Evolutionary conservation across 2,329 filamentous ascomycete genomes (phyloP).

Genomic region (Alternaria incomplexa): DNA sequence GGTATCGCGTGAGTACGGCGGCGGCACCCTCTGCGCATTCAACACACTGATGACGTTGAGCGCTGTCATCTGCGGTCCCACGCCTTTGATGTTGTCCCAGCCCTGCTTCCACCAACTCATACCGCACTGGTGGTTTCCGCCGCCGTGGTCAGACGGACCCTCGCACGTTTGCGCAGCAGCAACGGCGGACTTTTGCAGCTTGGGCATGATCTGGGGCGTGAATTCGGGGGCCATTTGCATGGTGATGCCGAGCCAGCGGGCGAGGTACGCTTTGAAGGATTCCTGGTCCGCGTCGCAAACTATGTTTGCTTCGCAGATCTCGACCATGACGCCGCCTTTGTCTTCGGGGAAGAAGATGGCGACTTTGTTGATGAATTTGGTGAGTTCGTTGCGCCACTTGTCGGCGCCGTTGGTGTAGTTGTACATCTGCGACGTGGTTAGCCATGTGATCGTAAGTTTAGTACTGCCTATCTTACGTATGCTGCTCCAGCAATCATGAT

Average conservation of each 20-base stretch:
- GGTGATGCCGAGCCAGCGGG: conserved; percentile 60
- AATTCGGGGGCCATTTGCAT: conserved; percentile 65
- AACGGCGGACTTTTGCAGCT: conserved; percentile 60
- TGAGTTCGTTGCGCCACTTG: conserved; percentile 39
- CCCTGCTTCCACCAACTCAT: conserved; percentile 49
- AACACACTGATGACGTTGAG: conserved; percentile 59
- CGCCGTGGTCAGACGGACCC: conserved; percentile 50
- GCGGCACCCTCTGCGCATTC: conserved; percentile 47
- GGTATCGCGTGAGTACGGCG: conserved; percentile 56
- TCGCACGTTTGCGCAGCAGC: conserved; percentile 62
- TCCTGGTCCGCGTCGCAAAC: conserved; percentile 55
- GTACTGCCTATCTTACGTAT: conserved; percentile 24
- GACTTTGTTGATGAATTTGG: conserved; percentile 39
- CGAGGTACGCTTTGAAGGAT: conserved; percentile 55
- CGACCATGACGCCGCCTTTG: conserved; percentile 50
- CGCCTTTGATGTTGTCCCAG: conserved; percentile 57
- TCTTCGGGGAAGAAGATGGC: conserved; percentile 49
- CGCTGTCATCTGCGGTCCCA: conserved; percentile 65
- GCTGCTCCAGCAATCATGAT: conserved; percentile 44
- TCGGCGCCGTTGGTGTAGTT: conserved; percentile 47
- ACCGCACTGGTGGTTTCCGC: conserved; percentile 48
- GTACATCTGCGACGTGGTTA: conserved; percentile 42
- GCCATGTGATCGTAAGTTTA: no score
- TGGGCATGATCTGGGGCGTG: conserved; percentile 56
- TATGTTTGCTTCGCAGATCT: conserved; percentile 49